Percentiles rank a stretch among this genome's conserved stretches.
phyloP scores from a whole-genome alignment of 768 basidiomycete genomes.

The Amanita subjunquillea region DNA sequence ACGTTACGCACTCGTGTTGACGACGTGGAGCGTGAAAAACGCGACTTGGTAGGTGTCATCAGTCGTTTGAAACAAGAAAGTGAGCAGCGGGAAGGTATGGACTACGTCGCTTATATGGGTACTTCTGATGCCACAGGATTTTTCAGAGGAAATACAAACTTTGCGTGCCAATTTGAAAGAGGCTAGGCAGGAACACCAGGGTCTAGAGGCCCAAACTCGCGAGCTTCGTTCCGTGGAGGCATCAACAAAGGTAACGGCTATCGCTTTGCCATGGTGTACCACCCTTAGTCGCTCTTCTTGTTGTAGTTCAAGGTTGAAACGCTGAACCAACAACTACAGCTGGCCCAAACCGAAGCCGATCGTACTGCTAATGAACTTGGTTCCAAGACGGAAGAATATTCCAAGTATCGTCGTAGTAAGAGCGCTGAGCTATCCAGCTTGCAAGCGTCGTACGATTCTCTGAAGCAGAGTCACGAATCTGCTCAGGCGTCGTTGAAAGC shows the following conservation, averaged over 20 bases:
- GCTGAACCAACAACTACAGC: slow-evolving; percentile 69
- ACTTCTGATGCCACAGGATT: slow-evolving; percentile 6
- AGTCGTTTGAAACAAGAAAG: slow-evolving; percentile 75
- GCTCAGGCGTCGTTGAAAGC: slow-evolving; percentile 61
- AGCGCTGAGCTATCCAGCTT: slow-evolving; percentile 68
- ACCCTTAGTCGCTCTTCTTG: neutral
- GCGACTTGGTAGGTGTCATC: slow-evolving; percentile 75
- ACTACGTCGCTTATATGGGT: slow-evolving; percentile 10
- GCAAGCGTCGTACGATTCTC: slow-evolving; percentile 67
- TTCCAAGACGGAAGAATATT: slow-evolving; percentile 71
- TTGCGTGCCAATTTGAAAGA: slow-evolving; percentile 64
- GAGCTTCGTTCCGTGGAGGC: slow-evolving; percentile 69
- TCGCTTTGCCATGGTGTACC: too few species aligned
- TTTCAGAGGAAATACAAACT: slow-evolving; percentile 59
- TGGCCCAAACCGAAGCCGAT: slow-evolving; percentile 68
- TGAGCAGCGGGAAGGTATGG: slow-evolving; percentile 60
- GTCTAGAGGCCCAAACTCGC: slow-evolving; percentile 55
- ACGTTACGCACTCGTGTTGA: slow-evolving; percentile 50
- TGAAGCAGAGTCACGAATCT: slow-evolving; percentile 57
- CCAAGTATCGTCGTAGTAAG: slow-evolving; percentile 73
- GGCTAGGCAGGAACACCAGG: slow-evolving; percentile 62
- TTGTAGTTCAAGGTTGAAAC: slow-evolving; percentile 79
- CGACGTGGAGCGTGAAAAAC: slow-evolving; percentile 82
- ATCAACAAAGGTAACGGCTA: slow-evolving; percentile 51
- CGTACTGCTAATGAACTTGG: slow-evolving; percentile 60